Evolutionary conservation across 2,329 filamentous ascomycete species (phyloP), one percentile per base, ranked within the genome.

Genomic region (Xylariaceae sp.): DNA sequence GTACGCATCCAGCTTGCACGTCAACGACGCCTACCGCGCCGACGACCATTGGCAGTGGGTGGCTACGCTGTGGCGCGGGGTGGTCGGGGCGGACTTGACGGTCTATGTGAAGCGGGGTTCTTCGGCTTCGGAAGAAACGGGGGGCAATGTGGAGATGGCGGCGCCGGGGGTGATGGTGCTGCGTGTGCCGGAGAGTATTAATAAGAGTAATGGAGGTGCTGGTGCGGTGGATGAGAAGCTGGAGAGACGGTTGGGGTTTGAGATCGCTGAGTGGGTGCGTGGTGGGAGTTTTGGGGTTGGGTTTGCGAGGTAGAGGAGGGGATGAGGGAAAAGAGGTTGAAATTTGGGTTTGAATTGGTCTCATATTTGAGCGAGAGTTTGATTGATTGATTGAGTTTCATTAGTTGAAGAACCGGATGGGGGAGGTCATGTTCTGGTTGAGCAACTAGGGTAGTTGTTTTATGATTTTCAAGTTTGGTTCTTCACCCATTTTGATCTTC

Each of bases 21-120:
- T 94, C 54, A 71, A 76, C 16, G 90, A 95, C 61, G 74, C 77
- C 6, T 95, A 94, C 64, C 79, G 82, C 14, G 83, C 87, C 0
- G 77, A 86, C n/a, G 90, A 95, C 58, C 92, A 97, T 68, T 97
- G 92, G 90, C 87, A 94, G 65, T 97, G 92, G 92, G 89, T 93
- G 74, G 92, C 92, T 27, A 92, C 87, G 35, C 77, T 96, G 19
- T 97, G 92, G 92, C 83, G 91, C 8, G 88, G 89, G 8, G 86
- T 88, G 43, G 76, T 91, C 1, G 88, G 86, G 0, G 82, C 92
- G 0, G 92, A 97, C 64, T 69, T 92, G 37, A 86, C 86, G 1
- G 73, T 93, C 22, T 88, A 86, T 59, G 76, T 86, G 16, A 75
- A 72, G 57, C 56, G 63, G 29, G n/a, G n/a, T n/a, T 56, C 58